phyloP scores from a whole-genome alignment of 140 eudicot species.

The Bidens hawaiensis region DNA sequence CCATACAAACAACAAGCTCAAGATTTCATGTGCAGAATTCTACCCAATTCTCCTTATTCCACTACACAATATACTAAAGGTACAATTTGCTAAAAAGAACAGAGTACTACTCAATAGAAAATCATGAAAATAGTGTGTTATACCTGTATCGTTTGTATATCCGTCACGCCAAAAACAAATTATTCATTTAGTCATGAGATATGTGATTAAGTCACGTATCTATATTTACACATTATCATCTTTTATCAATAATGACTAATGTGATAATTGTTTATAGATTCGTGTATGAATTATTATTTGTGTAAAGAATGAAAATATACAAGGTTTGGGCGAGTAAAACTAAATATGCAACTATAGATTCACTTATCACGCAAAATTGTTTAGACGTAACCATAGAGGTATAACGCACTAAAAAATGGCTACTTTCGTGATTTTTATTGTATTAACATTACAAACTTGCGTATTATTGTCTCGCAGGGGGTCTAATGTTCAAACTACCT shows the following conservation, averaged over 20 bases:
- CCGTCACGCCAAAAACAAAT: not conserved
- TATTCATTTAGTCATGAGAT: not conserved
- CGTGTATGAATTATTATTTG: not conserved
- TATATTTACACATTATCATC: no score
- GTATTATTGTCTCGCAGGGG: slow-evolving; percentile 45
- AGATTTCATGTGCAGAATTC: slow-evolving; percentile 77
- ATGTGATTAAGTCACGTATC: not conserved
- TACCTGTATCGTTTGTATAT: not conserved
- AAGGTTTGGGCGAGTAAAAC: no score
- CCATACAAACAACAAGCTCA: slow-evolving; percentile 64
- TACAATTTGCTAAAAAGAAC: not conserved
- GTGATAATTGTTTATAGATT: not conserved
- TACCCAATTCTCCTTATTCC: slow-evolving; percentile 82
- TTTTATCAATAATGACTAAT: not conserved
- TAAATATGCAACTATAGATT: not conserved
- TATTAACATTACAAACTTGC: not conserved
- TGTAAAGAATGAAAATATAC: not conserved
- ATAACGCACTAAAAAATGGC: not conserved
- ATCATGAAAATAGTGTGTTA: not conserved
- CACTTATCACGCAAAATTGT: not conserved
- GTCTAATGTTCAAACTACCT: slow-evolving; percentile 67
- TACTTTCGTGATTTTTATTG: not conserved
- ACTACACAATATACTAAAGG: slow-evolving; percentile 84
- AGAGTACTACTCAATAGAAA: not conserved
- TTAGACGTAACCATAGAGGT: not conserved